phyloP scores from a whole-genome alignment of 139 green algal genomes.

The Coelastrella sp. region DNA sequence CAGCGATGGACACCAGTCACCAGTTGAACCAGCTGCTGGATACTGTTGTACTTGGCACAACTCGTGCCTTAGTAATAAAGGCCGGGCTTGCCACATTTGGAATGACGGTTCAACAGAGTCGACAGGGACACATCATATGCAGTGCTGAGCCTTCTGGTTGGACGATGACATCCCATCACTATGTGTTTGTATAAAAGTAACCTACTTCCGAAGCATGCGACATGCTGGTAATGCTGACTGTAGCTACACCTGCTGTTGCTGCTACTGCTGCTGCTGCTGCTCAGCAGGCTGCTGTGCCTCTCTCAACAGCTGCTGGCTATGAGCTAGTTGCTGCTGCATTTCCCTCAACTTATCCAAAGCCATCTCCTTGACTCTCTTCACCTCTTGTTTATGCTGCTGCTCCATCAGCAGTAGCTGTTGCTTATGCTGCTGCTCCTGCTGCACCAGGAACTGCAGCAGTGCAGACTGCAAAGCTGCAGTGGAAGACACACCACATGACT shows the following conservation, averaged over 20 bases:
- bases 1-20: too few relatives aligned
- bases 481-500: neutral
- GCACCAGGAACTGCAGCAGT: slow-evolving; percentile 24
- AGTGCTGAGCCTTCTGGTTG: too few relatives aligned
- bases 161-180: too few relatives aligned
- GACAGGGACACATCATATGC: too few relatives aligned
- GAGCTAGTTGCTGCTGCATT: slow-evolving; percentile 37
- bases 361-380: slow-evolving; percentile 7
- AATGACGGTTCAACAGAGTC: too few relatives aligned
- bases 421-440: slow-evolving; percentile 14
- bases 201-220: too few relatives aligned
- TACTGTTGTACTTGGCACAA: too few relatives aligned
- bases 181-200: too few relatives aligned
- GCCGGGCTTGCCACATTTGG: too few relatives aligned
- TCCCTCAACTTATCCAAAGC: slow-evolving; percentile 22
- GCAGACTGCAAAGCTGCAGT: neutral
- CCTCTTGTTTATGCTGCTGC: slow-evolving; percentile 30
- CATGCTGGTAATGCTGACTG: too few relatives aligned
- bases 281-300: slow-evolving; percentile 6
- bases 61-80: too few relatives aligned
- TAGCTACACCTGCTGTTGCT: neutral
- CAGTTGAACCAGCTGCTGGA: too few relatives aligned
- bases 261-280: slow-evolving; percentile 3
- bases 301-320: neutral
- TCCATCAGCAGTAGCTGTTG: neutral